These are phyloP conservation scores for Phytopythium vexans DNA, from an alignment of 352 stramenopile species.

Conservation along the genomic window DNA sequence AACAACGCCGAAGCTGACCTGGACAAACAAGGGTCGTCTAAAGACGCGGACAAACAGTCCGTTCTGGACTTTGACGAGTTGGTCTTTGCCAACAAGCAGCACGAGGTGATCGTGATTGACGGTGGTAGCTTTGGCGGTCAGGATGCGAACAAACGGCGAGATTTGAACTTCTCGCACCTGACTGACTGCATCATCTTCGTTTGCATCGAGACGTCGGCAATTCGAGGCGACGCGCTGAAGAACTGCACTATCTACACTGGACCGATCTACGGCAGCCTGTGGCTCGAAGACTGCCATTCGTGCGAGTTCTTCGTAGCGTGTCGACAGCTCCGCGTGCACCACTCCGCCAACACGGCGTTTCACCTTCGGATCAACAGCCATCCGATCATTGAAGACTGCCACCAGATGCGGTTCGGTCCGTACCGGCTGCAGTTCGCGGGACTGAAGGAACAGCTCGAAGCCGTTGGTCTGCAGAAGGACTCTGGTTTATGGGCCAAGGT, in stretches of 20 bases:
- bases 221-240: slow-evolving; percentile 64
- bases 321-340: slow-evolving; percentile 85
- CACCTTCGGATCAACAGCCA: slow-evolving; percentile 81
- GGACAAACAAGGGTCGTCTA: slow-evolving; percentile 6
- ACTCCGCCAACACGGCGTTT: slow-evolving; percentile 64
- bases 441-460: slow-evolving; percentile 59
- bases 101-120: slow-evolving; percentile 73
- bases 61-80: slow-evolving; percentile 51
- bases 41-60: slow-evolving; percentile 8
- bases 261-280: slow-evolving; percentile 80
- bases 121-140: slow-evolving; percentile 38
- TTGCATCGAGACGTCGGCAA: slow-evolving; percentile 63
- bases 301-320: slow-evolving; percentile 84
- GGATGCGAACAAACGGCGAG: slow-evolving; percentile 32
- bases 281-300: slow-evolving; percentile 73
- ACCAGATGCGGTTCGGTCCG: slow-evolving; percentile 74
- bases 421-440: slow-evolving; percentile 67
- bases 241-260: slow-evolving; percentile 75
- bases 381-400: slow-evolving; percentile 91
- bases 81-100: slow-evolving; percentile 45
- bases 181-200: slow-evolving; percentile 73
- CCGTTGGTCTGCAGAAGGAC: slow-evolving; percentile 45
- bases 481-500: slow-evolving; percentile 82
- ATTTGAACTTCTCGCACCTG: slow-evolving; percentile 71
- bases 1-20: slow-evolving; percentile 1